Evolutionary conservation across 139 green algal genomes (phyloP), one percentile per base, ranked within the genome.

Genomic region (Eudorina sp.): DNA sequence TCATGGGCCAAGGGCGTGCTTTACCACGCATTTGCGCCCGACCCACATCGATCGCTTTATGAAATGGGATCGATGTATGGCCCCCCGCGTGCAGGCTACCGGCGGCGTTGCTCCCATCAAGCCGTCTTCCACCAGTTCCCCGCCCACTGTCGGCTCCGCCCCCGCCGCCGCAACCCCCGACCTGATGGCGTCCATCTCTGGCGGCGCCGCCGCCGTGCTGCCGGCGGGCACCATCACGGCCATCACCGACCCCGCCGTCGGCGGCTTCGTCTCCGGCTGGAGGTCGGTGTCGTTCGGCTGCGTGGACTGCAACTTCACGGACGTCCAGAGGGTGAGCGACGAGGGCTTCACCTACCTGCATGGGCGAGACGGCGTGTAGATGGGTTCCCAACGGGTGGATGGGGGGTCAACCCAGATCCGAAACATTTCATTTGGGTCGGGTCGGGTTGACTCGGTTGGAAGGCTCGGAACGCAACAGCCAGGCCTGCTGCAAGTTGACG

Each of bases 241-340:
- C 53, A 88, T 76, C 58, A 53, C 75, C 2, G 34, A 82, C 58
- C 29, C 64, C 46, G 19, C 4, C 7, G 55, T 53, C 55, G 81
- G 70, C 31, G 46, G 58, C 58, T 73, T 89, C 23, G 29, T 45
- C 1, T 8, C 43, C 18, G 75, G 75, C 25, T 89, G 83, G 89
- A 64, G 74, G 64, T 79, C 46, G 1, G 75, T n/a, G 6, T 73
- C 51, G 4, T 92, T 78, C 87, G 88, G 90, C 60, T 92, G 83
- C 79, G 2, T 66, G 27, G 83, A 90, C 51, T 92, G 90, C 83
- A 84, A 82, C 55, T 92, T 92, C 58, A 76, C 66, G 8, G 90
- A 93, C 81, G 38, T 29, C 0, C 1, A 68, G n/a, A 73, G 86
- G 64, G 86, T 90, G 29, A 40, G 86, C 3, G 29, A 78, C 46